These are phyloP conservation scores for Beauveria brongniartii DNA, from an alignment of 2,329 filamentous ascomycete species.

Conservation along the genomic window DNA sequence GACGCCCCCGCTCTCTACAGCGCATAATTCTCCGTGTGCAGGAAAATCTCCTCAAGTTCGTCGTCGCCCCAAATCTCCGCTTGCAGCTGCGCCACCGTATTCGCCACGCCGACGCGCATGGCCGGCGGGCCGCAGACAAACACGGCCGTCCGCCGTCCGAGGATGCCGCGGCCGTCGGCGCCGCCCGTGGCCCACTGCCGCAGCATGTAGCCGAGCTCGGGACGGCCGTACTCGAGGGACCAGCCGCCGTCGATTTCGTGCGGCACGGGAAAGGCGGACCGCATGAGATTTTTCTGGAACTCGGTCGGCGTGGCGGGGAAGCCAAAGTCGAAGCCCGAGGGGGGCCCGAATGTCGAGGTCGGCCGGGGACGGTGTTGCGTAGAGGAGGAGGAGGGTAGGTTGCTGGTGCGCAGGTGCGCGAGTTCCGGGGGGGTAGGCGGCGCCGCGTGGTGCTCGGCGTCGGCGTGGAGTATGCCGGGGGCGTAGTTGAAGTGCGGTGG, in stretches of 20 bases:
- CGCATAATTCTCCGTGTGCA: constrained; percentile 94
- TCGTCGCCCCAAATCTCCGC: constrained; percentile 73
- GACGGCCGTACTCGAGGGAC: constrained; percentile 87
- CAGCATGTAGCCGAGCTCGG: constrained; percentile 80
- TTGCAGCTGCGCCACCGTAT: constrained; percentile 75
- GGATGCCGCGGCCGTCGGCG: constrained; percentile 54
- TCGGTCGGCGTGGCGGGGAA: constrained; percentile 79
- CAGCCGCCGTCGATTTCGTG: constrained; percentile 69
- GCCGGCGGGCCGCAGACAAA: constrained; percentile 86
- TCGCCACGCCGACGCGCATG: constrained; percentile 85
- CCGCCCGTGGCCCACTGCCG: constrained; percentile 72
- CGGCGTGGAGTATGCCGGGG: constrained; percentile 34
- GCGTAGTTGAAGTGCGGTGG: constrained; percentile 53
- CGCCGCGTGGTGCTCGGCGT: constrained; percentile 10
- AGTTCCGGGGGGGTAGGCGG: constrained; percentile 41
- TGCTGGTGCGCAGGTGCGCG: constrained; percentile 45
- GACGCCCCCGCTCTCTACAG: constrained; percentile 40
- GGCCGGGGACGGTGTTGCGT: constrained; percentile 28
- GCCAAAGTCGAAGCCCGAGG: constrained; percentile 65
- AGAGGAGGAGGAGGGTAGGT: constrained; percentile 23
- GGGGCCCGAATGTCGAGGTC: constrained; percentile 50
- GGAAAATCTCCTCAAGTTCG: constrained; percentile 77
- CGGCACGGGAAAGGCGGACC: constrained; percentile 72
- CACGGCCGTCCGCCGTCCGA: constrained; percentile 75
- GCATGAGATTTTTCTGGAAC: constrained; percentile 83